Conservation (phyloP, 257 asterid genomes). For the Nicotiana otophora region DNA sequence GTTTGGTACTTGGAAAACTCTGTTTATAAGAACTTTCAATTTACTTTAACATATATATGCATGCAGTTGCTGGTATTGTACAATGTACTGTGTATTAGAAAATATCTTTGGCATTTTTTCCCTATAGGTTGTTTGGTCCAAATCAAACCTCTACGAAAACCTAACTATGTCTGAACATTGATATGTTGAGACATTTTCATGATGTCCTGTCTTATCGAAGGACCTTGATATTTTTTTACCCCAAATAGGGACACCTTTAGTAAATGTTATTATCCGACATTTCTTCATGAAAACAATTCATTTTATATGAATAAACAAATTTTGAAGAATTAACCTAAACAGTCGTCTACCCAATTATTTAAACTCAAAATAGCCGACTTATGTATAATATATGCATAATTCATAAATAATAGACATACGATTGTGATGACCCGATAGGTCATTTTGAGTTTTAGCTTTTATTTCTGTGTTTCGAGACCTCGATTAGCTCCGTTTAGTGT, state of each 20-base stretch:
- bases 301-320: not conserved
- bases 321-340: no score
- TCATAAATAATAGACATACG: no score
- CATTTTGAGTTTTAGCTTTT: no score
- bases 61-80: not conserved
- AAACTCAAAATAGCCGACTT: no score
- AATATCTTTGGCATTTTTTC: not conserved
- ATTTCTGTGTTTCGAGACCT: no score
- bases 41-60: not conserved
- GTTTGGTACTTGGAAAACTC: not conserved
- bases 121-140: not conserved
- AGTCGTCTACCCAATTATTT: no score
- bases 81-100: not conserved
- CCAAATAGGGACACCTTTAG: not conserved
- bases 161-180: conserved; percentile 1
- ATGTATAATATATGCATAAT: no score
- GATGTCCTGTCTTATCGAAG: not conserved
- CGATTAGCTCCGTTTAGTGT: no score
- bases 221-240: not conserved
- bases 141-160: not conserved
- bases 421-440: no score
- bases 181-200: conserved; percentile 6
- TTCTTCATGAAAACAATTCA: not conserved
- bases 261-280: no score
- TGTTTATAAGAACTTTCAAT: not conserved